Percentiles rank a stretch among this genome's conserved stretches.
These are phyloP conservation scores for Coniochaeta hoffmannii DNA, from an alignment of 2,329 filamentous ascomycete species.

Conservation along the genomic window DNA sequence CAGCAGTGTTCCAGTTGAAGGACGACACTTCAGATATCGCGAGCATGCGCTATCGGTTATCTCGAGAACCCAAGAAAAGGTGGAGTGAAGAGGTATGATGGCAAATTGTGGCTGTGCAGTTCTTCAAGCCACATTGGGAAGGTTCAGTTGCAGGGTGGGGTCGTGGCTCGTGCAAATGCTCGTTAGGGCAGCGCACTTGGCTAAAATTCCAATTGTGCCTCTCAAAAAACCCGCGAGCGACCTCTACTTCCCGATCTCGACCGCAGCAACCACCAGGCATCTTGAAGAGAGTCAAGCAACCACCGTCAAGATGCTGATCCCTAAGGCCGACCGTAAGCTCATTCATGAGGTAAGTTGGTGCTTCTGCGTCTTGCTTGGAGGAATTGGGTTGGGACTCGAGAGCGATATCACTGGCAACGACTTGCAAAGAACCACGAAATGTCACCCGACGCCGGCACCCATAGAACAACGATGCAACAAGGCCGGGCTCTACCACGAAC, in stretches of 20 bases:
- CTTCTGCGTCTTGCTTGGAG: conserved; percentile 4
- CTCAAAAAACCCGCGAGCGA: conserved; percentile 20
- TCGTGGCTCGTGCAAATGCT: not conserved
- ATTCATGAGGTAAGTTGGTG: conserved; percentile 65
- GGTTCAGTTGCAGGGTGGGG: too few relatives aligned
- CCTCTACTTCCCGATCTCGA: conserved; percentile 26
- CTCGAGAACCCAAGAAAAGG: too few relatives aligned
- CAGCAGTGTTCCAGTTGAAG: too few relatives aligned
- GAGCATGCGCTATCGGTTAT: too few relatives aligned
- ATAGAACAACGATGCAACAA: not conserved
- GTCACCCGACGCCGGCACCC: not conserved
- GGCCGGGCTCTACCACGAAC: not conserved
- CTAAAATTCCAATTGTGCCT: conserved; percentile 11
- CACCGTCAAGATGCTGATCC: conserved; percentile 83
- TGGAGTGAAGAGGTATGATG: too few relatives aligned
- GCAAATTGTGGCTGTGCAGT: too few relatives aligned
- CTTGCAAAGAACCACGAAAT: not conserved
- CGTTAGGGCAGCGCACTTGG: not conserved
- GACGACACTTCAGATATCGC: too few relatives aligned
- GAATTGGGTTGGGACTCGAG: conserved; percentile 45
- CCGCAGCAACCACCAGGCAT: conserved; percentile 36
- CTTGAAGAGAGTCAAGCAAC: conserved; percentile 29
- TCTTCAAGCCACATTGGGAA: too few relatives aligned
- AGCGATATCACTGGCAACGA: not conserved
- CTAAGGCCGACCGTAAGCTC: conserved; percentile 99